Base-by-base conservation (phyloP, 1,139 yeast species). In the Sugiyamaella xylanicola region DNA sequence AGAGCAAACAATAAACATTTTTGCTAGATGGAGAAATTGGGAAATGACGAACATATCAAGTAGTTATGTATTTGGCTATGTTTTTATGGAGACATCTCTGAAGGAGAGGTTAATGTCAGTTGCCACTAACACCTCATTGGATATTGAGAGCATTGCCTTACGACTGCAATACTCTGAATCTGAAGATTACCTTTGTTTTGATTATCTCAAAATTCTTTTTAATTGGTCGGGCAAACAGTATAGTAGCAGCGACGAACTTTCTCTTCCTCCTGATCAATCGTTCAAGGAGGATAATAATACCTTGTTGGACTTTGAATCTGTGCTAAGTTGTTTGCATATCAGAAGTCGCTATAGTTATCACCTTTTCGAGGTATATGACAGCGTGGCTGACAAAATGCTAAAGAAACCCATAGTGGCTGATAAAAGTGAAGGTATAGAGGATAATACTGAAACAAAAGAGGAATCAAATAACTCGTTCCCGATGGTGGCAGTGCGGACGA, bases 11-110 rank as follows among this genome's bases (percentile, higher is more conserved):
- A 70, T 81, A 45, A 74, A 77, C 2, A 76, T 85, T 0, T 89
- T 90, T 65, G 76, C 85, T 0, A 76, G 79, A n/a, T 92, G 98
- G 97, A 81, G 97, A 75, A 82, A 84, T 56, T 93, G 98, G 98
- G 98, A 92, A 63, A 83, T 82, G 57, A 72, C 79, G 5, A 81
- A 82, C 63, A 77, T 84, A 25, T 82, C 82, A 44, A 74, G 84
- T 48, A 79, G 85, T 52, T 79, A 75, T 53, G 64, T 61, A 16
- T 74, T 64, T 49, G 54, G 65, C 17, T 67, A 66, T 59, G 60
- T 59, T 1, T 57, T 70, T 27, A 54, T 58, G 29, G 62, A 66
- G 51, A 48, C 55, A 3, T 64, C 72, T 17, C 58, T 68, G 39
- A 69, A 63, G 21, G 72, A 69, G 22, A 63, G 68, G 5, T 59